Evolutionary conservation across 2,329 filamentous ascomycete species (phyloP).

Genomic region (Neonectria faginata): DNA sequence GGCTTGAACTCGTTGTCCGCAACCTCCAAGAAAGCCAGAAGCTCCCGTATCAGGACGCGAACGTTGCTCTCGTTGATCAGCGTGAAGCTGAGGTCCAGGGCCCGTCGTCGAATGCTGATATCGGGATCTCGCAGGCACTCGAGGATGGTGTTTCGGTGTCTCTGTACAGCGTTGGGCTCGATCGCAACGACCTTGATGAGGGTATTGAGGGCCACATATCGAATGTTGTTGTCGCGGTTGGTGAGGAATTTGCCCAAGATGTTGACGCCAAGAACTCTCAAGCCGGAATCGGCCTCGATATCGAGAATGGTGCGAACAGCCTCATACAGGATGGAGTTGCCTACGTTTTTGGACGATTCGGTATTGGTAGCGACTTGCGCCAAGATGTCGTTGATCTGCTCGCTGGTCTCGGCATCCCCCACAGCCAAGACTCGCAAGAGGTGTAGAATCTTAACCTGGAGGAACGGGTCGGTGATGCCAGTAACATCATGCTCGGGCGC

Average conservation of each 20-base stretch:
- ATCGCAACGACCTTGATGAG: conserved; percentile 98
- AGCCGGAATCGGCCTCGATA: conserved; percentile 95
- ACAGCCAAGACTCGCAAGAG: conserved; percentile 87
- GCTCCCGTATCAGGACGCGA: conserved; percentile 89
- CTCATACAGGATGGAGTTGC: conserved; percentile 98
- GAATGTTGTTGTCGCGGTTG: conserved; percentile 99
- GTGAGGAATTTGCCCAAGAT: conserved; percentile 97
- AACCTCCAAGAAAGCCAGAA: conserved; percentile 94
- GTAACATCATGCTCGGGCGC: conserved; percentile 98
- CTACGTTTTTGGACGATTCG: conserved; percentile 97
- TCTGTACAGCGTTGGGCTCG: conserved; percentile 96
- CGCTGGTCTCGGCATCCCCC: conserved; percentile 87
- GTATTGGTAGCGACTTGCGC: conserved; percentile 98
- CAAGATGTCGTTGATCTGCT: conserved; percentile 98
- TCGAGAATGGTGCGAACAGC: conserved; percentile 96
- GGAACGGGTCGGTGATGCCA: conserved; percentile 96
- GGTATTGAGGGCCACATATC: conserved; percentile 97
- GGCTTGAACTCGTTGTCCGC: conserved; percentile 99
- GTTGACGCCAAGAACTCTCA: conserved; percentile 95
- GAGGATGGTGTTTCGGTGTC: conserved; percentile 96
- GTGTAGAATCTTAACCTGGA: conserved; percentile 95
- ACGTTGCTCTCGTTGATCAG: conserved; percentile 98
- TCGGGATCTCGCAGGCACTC: conserved; percentile 97
- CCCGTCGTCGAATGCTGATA: conserved; percentile 95
- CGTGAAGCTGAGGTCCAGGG: conserved; percentile 97